Conservation (phyloP, 306 rosid species). For the Canavalia gladiata region DNA sequence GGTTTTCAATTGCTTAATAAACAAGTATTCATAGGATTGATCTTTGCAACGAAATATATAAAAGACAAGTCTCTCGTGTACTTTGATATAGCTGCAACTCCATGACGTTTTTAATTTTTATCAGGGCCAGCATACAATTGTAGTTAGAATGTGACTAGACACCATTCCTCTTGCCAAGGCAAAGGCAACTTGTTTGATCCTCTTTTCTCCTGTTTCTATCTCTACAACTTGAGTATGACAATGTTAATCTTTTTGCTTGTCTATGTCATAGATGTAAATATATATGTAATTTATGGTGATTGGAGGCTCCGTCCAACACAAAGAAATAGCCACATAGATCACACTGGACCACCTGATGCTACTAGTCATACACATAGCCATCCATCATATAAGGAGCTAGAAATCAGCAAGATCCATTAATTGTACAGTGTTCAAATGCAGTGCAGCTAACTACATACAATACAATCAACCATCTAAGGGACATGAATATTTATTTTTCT, state of each 20-base stretch:
- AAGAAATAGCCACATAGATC: conserved; percentile 45
- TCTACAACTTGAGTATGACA: conserved; percentile 44
- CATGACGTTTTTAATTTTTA: neutral
- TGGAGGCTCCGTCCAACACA: conserved; percentile 51
- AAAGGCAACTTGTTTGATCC: conserved; percentile 44
- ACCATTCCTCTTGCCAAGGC: conserved; percentile 48
- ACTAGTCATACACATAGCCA: conserved; percentile 53
- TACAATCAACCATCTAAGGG: conserved; percentile 5
- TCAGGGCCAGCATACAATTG: conserved; percentile 38
- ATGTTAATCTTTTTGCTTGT: conserved; percentile 51
- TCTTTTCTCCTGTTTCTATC: conserved; percentile 19
- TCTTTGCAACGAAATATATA: neutral
- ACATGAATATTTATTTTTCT: neutral
- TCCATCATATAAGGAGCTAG: conserved; percentile 40
- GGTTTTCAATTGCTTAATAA: neutral
- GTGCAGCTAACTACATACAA: neutral
- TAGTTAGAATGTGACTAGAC: conserved; percentile 53
- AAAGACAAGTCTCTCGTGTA: neutral
- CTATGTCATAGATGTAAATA: conserved; percentile 37
- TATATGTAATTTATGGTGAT: conserved; percentile 41
- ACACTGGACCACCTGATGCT: conserved; percentile 55
- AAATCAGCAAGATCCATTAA: conserved; percentile 36
- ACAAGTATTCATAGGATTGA: neutral
- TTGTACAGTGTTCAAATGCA: conserved; percentile 9
- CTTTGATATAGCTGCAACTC: neutral